phyloP scores from a whole-genome alignment of 106 monocot genomes.

The Dioscorea zingiberensis region DNA sequence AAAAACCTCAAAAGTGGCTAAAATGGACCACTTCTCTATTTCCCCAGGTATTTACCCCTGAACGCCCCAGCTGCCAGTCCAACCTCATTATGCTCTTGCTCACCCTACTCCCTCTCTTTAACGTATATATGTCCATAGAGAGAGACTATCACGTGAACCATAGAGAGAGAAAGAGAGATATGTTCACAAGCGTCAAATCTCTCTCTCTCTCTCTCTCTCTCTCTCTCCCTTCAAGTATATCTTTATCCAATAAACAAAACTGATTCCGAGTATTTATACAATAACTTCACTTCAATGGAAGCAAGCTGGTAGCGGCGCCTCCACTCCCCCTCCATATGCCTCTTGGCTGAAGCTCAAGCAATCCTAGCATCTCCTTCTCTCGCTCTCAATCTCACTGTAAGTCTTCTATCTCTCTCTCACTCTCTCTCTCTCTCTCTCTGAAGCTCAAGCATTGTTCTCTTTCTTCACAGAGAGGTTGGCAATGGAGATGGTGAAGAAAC shows the following conservation, averaged over 20 bases:
- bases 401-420: not conserved
- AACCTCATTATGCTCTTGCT: too few relatives aligned
- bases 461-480: not conserved
- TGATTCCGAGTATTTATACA: not conserved
- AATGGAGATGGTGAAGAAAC: not conserved
- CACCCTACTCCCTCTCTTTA: too few relatives aligned
- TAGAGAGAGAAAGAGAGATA: too few relatives aligned
- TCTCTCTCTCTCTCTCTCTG: not conserved
- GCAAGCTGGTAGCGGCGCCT: constrained; percentile 4
- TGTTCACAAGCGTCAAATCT: too few relatives aligned
- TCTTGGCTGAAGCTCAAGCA: constrained; percentile 20
- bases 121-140: too few relatives aligned
- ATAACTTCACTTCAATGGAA: not conserved
- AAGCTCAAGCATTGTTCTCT: not conserved
- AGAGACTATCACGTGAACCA: too few relatives aligned
- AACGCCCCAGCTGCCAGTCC: too few relatives aligned
- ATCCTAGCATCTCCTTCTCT: not conserved
- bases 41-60: too few relatives aligned
- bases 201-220: not conserved
- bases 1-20: too few relatives aligned
- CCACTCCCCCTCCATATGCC: constrained; percentile 14
- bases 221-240: not conserved
- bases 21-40: too few relatives aligned
- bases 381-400: not conserved
- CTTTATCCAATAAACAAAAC: not conserved